phyloP scores from a whole-genome alignment of 495 filamentous ascomycete species.

The Aspergillus baeticus region DNA sequence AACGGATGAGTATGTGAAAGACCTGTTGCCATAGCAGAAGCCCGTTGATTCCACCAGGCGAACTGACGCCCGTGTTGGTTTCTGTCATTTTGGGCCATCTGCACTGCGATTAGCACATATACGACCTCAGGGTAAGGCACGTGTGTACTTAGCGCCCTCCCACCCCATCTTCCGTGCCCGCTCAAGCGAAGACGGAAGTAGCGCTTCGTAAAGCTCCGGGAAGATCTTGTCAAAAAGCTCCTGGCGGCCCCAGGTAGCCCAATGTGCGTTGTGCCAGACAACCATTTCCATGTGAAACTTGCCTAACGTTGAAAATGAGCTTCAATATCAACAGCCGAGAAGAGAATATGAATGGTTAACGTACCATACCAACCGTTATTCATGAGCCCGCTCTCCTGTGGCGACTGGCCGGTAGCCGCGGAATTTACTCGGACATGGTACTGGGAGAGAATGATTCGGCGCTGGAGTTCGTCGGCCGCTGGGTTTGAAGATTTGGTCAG shows the following conservation, averaged over 20 bases:
- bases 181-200: conserved; percentile 12
- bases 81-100: conserved; percentile 23
- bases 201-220: conserved; percentile 11
- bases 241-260: conserved; percentile 18
- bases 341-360: not conserved
- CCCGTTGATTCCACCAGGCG: conserved; percentile 18
- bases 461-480: conserved; percentile 16
- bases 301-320: not conserved
- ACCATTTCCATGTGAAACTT: conserved; percentile 24
- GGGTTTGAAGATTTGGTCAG: conserved; percentile 12
- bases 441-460: conserved; percentile 19
- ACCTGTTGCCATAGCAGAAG: conserved; percentile 20
- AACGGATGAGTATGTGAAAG: not conserved
- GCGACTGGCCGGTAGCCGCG: conserved; percentile 16
- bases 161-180: conserved; percentile 18
- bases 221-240: conserved; percentile 16
- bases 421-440: conserved; percentile 20
- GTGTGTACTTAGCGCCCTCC: conserved; percentile 14
- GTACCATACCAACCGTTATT: conserved; percentile 22
- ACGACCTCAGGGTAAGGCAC: not conserved
- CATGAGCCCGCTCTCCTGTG: conserved; percentile 22
- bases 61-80: conserved; percentile 11
- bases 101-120: not conserved
- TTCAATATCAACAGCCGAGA: too few relatives aligned
- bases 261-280: conserved; percentile 21